Base-by-base conservation (phyloP, 352 stramenopile genomes). In the Blastocystis sp. region DNA sequence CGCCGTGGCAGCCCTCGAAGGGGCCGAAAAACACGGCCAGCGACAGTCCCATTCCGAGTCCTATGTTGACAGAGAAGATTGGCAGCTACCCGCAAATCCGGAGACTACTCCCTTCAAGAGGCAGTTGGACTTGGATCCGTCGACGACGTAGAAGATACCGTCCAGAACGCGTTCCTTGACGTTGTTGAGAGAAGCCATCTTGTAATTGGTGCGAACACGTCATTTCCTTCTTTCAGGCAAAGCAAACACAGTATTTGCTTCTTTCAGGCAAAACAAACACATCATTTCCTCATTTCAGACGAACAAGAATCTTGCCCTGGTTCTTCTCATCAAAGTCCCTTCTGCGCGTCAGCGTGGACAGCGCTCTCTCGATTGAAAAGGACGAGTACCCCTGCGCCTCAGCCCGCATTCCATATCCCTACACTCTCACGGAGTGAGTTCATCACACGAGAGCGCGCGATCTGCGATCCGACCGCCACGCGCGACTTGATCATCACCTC, bases 271-370 rank as follows among this genome's bases (percentile, higher is more conserved):
- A 10, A 79, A 79, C 69, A 79, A 71, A 71, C 64, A 81, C 28
- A 62, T 62, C 9, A 62, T 21, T 79, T 38, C 23, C 38, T 60
- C 23, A 87, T 59, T 56, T 59, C 62, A 87, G 48, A 28, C 77
- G 28, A 9, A 87, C 28, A 19, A 87, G n/a, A 34, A 87, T 62
- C 43, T 38, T 79, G 4, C 77, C 77, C 41, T 87, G 77, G 14
- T 78, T 74, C 65, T 87, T 87, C 56, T 87, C 77, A 28, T 87
- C 77, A 87, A 87, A 87, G 45, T 87, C 77, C 48, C 59, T 74
- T 87, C 77, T 87, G 23, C 62, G 60, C n/a, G 65, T 87, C 21
- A 87, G 52, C 28, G 77, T 56, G 45, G 77, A 77, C 45, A 87
- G 52, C 60, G 62, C 77, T 78, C 77, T 74, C 19, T 87, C 77